Evolutionary conservation across 2,329 filamentous ascomycete genomes (phyloP), one percentile per base, ranked within the genome.

Genomic region (Xylaria polymorpha): DNA sequence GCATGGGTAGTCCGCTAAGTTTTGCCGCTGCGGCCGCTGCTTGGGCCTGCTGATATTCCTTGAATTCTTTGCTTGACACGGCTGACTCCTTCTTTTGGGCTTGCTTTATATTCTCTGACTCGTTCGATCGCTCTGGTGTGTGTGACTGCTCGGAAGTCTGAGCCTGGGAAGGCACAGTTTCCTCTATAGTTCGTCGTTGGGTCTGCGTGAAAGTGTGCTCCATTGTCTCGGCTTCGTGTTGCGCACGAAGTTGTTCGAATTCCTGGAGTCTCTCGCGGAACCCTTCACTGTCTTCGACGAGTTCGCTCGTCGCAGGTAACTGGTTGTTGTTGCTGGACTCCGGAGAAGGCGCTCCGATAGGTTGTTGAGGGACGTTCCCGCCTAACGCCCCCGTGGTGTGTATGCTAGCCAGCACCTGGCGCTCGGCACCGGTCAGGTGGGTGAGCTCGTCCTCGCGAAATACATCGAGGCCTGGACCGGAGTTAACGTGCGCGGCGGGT

Each of bases 211-310:
- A 73, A n/a, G n/a, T n/a, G 37, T 78, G 75, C 18, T 80, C 79
- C 32, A 78, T 75, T 66, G 83, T 80, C 60, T 86, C 83, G 18
- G 86, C 84, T 67, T 94, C 93, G 68, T 91, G 88, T 76, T 92
- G 88, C n/a, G 91, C 87, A 74, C 92, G 88, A 59, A 96, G 82
- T 37, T 91, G 88, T 74, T 97, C 89, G 78, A 98, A 98, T 77
- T 98, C 91, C 73, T 92, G 89, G 22, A 98, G 85, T 55, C 94
- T 90, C 56, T 93, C 92, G 70, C 85, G 85, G 73, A 89, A 90
- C 0, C 88, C 89, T 74, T 90, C 85, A 0, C 81, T 73, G 69
- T 91, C 89, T 67, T 84, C 81, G 63, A 82, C 77, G 6, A 89
- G 83, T 66, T 88, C 83, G 44, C 84, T 83, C 1, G 83, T 81